Percentiles rank a stretch among this genome's conserved stretches.
Evolutionary conservation across 2,329 filamentous ascomycete species (phyloP).

Genomic region (Sclerotinia minor): DNA sequence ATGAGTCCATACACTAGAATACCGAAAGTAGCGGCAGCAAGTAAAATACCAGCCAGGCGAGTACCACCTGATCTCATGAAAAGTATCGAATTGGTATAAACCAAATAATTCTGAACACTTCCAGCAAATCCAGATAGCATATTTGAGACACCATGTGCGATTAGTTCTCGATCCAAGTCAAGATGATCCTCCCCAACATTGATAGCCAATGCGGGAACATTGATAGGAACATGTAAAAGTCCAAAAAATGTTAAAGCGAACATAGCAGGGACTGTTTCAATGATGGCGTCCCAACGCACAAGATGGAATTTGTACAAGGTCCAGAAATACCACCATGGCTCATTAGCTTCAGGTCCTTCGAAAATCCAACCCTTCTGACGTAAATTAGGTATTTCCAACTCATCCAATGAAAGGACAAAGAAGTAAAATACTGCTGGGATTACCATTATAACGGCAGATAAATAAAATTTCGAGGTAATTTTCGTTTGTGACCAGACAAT

Average conservation of each 20-base stretch:
- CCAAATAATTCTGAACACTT: constrained; percentile 94
- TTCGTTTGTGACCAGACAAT: constrained; percentile 76
- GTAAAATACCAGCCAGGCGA: constrained; percentile 79
- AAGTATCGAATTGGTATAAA: constrained; percentile 96
- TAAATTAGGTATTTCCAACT: constrained; percentile 65
- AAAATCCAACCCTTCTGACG: constrained; percentile 87
- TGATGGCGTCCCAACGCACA: constrained; percentile 80
- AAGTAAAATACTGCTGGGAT: constrained; percentile 79
- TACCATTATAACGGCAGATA: constrained; percentile 81
- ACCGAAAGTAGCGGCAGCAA: constrained; percentile 76
- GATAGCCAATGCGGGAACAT: constrained; percentile 89
- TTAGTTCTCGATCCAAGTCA: constrained; percentile 85
- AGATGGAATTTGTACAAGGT: constrained; percentile 84
- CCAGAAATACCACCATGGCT: constrained; percentile 98
- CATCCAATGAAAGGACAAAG: constrained; percentile 68
- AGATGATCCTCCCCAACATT: constrained; percentile 91
- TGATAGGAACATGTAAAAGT: constrained; percentile 95
- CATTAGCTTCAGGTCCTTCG: constrained; percentile 75
- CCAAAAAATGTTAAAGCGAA: constrained; percentile 97
- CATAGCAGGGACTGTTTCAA: constrained; percentile 89
- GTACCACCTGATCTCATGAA: constrained; percentile 91
- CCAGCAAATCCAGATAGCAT: constrained; percentile 81
- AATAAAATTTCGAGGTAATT: constrained; percentile 77
- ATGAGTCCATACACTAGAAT: constrained; percentile 83
- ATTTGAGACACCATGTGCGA: constrained; percentile 91